These are phyloP conservation scores for Chaetomium olivaceum DNA, from an alignment of 2,329 filamentous ascomycete species.

Conservation along the genomic window DNA sequence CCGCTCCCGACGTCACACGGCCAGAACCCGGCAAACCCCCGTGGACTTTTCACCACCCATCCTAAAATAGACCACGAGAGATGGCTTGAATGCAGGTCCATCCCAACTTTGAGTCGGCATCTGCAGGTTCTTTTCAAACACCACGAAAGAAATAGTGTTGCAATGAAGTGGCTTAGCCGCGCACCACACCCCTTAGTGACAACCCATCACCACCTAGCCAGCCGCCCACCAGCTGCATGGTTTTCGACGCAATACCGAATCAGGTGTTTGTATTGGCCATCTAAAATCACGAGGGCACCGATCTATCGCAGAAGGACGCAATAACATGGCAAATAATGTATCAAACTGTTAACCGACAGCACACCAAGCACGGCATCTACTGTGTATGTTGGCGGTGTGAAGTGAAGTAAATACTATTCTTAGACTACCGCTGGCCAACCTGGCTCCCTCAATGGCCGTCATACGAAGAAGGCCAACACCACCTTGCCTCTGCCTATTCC, in stretches of 20 bases:
- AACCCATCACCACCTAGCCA: constrained; percentile 2
- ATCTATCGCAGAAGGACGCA: not conserved
- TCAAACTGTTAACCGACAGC: not conserved
- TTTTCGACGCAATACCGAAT: not conserved
- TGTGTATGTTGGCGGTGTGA: not conserved
- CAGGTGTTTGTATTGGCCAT: not conserved
- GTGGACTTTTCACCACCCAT: not conserved
- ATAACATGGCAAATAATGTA: not conserved
- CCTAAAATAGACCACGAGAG: constrained; percentile 1
- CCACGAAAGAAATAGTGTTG: not conserved
- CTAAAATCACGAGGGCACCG: not conserved
- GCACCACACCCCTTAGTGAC: not conserved
- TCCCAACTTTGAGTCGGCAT: not conserved
- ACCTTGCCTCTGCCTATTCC: not conserved
- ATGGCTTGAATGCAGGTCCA: not conserved
- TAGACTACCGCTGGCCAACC: not conserved
- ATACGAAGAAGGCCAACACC: not conserved
- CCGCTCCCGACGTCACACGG: not conserved
- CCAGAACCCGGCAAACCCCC: not conserved
- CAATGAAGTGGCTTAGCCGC: not conserved
- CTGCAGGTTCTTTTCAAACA: not conserved
- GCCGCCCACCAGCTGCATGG: not conserved
- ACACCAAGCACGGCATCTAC: not conserved
- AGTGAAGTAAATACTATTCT: too few species aligned
- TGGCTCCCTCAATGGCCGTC: not conserved